Evolutionary conservation across 108 stramenopile genomes (phyloP), one percentile per base, ranked within the genome.

Genomic region (Nannochloropsis gaditana): DNA sequence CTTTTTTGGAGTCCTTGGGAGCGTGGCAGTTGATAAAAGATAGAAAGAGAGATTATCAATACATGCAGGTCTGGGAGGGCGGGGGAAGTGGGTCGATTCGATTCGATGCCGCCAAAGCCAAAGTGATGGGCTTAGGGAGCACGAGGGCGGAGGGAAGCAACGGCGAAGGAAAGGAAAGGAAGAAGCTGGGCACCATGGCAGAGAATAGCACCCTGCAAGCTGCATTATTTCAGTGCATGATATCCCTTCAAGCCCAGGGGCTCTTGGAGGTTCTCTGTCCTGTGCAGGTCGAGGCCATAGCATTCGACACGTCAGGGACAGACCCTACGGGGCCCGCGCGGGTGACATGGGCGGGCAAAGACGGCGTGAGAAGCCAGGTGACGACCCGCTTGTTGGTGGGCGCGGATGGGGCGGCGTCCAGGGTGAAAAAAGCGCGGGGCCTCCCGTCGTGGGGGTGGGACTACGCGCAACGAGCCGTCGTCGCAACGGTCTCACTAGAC

Each of bases 391-490:
- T 87, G 50, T 43, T 87, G 42, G 87, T 87, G 5, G 87, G 83
- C 45, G 87, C 87, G 21, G 87, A 87, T 45, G 87, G 87, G 17
- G 84, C 82, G 5, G 84, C 44, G 21, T 89, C 88, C 43, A 9
- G 21, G 44, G 83, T 89, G 21, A 81, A 88, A 1, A 50, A 44
- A 47, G 42, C 82, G 41, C 21, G 85, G 43, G 88, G 90, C 17
- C 43, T 91, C 11, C 43, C 45, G 17, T 84, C 85, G 10, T 90
- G 79, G 42, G 90, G 88, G 11, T 87, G 80, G 83, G 82, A 59
- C 44, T 91, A 91, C 81, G 90, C 86, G 2, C 90, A 90, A 82
- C 84, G 89, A 11, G 90, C 88, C 42, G 79, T 90, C 11, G 91
- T 91, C 6, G 84, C 82, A 1, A 86, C 87, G 79, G 87, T 90